Percentiles rank a stretch among this genome's conserved stretches.
phyloP scores from a whole-genome alignment of 2,329 filamentous ascomycete species.

The Colletotrichum endophyticum region DNA sequence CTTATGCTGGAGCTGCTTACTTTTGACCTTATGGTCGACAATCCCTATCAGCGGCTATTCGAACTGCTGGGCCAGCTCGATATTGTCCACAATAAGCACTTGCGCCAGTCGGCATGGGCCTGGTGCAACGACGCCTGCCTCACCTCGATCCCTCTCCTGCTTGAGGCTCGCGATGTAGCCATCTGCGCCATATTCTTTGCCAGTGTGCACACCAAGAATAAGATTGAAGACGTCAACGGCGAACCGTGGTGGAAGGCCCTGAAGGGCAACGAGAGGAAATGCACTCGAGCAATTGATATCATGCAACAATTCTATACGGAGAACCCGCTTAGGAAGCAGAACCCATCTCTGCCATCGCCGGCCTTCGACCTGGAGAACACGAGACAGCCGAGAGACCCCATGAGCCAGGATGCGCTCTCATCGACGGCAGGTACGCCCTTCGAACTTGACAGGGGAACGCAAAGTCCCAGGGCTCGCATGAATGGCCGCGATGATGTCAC shows the following conservation, averaged over 20 bases:
- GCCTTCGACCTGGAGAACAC: constrained; percentile 62
- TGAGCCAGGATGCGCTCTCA: constrained; percentile 49
- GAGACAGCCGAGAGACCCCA: constrained; percentile 50
- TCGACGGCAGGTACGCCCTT: constrained; percentile 55
- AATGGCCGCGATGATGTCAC: constrained; percentile 43
- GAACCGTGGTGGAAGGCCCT: constrained; percentile 88
- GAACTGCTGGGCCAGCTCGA: constrained; percentile 77
- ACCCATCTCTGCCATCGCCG: constrained; percentile 58
- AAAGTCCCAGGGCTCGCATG: constrained; percentile 46
- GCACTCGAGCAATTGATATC: constrained; percentile 75
- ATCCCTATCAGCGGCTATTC: constrained; percentile 85
- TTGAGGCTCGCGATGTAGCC: constrained; percentile 80
- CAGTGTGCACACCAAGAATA: constrained; percentile 73
- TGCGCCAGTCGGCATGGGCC: constrained; percentile 89
- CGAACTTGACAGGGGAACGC: constrained; percentile 52
- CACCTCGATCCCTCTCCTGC: constrained; percentile 83
- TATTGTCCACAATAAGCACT: constrained; percentile 77
- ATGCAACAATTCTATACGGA: constrained; percentile 74
- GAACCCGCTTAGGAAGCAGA: constrained; percentile 65
- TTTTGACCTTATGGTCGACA: constrained; percentile 90
- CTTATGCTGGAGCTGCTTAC: constrained; percentile 89
- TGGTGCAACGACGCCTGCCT: constrained; percentile 91
- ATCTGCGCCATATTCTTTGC: constrained; percentile 88
- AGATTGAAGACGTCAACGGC: constrained; percentile 78
- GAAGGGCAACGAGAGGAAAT: constrained; percentile 72